phyloP scores from a whole-genome alignment of 202 grass and related monocot species.

The Eragrostis tef region DNA sequence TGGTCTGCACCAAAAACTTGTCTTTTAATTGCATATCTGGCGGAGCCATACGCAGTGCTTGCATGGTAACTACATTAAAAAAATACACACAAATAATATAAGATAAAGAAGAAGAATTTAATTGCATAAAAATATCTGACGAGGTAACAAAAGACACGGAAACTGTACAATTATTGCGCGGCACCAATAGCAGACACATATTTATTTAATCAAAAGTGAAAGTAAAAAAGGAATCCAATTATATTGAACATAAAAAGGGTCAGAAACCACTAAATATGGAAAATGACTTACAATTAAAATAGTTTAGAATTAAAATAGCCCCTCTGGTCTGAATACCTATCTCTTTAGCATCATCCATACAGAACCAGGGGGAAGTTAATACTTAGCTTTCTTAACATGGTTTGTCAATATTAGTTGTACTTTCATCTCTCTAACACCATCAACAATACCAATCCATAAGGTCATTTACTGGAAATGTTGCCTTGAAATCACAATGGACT shows the following conservation, averaged over 20 bases:
- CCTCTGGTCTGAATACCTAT: neutral
- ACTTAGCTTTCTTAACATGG: neutral
- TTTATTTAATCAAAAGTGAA: slow-evolving; percentile 17
- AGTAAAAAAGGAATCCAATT: slow-evolving; percentile 19
- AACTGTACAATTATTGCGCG: slow-evolving; percentile 13
- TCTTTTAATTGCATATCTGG: slow-evolving; percentile 99
- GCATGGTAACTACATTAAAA: slow-evolving; percentile 85
- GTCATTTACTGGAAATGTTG: neutral
- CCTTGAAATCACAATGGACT: neutral
- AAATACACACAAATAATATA: slow-evolving; percentile 26
- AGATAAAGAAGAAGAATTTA: slow-evolving; percentile 29
- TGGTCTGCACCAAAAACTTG: slow-evolving; percentile 94
- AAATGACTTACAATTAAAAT: slow-evolving; percentile 25
- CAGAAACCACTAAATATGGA: neutral
- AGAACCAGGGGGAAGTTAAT: neutral
- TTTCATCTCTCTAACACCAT: slow-evolving; percentile 1
- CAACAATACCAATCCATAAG: neutral
- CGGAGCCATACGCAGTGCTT: slow-evolving; percentile 79
- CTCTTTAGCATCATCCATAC: neutral
- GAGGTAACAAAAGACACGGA: slow-evolving; percentile 16
- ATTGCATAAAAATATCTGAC: slow-evolving; percentile 40
- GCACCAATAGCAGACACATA: neutral
- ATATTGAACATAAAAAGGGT: slow-evolving; percentile 23
- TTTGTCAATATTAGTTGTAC: neutral
- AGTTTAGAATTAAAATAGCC: too few species aligned